phyloP scores from a whole-genome alignment of 805 yeast species.

The Candida nitratophila region DNA sequence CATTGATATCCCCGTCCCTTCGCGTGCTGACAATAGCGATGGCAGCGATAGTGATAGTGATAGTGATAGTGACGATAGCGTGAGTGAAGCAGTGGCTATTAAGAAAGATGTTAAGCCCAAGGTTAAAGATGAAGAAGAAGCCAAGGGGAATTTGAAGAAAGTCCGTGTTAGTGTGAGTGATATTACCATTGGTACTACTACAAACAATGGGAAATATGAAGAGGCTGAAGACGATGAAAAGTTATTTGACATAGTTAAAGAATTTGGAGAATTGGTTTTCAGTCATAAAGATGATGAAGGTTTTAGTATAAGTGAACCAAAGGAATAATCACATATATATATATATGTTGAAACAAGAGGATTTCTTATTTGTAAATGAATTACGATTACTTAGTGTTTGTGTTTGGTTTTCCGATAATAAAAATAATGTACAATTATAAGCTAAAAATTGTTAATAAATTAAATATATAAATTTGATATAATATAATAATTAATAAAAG shows the following conservation, averaged over 20 bases:
- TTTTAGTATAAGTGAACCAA: constrained; percentile 14
- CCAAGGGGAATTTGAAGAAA: constrained; percentile 2
- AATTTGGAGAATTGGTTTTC: constrained; percentile 35
- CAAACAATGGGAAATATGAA: neutral
- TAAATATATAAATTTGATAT: neutral
- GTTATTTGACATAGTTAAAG: constrained; percentile 7
- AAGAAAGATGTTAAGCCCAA: neutral
- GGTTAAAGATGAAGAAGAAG: neutral
- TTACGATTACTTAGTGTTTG: no score
- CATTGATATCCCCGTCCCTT: constrained; percentile 35
- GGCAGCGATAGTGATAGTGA: constrained; percentile 16
- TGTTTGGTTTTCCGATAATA: no score
- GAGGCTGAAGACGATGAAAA: constrained; percentile 10
- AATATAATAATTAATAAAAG: neutral
- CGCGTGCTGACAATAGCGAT: constrained; percentile 21
- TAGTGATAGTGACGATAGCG: constrained; percentile 22
- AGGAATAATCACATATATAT: neutral
- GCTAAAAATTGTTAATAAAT: neutral
- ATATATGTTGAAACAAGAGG: no score
- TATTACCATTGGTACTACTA: neutral
- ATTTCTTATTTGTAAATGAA: no score
- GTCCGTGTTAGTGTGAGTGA: neutral
- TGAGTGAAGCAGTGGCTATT: constrained; percentile 3
- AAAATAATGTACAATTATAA: neutral
- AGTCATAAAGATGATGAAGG: constrained; percentile 22